Conservation (phyloP, 345 rosid species). For the Lenwebbia sp. region DNA sequence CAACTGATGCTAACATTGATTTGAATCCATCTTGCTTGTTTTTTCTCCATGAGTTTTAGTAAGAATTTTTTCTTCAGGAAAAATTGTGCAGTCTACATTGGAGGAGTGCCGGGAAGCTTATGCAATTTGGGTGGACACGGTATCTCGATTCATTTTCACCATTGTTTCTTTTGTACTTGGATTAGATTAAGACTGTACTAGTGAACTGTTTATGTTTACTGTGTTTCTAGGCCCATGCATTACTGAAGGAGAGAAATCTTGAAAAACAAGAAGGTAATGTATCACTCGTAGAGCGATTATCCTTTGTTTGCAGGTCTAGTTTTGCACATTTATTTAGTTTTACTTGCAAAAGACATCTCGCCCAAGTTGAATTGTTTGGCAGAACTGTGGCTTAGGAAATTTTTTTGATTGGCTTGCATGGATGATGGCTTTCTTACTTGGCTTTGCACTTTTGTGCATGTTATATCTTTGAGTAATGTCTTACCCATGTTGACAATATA, state of each 20-base stretch:
- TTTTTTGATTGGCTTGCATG: background rate
- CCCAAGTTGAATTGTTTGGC: background rate
- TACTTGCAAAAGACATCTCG: background rate
- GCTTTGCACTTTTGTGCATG: background rate
- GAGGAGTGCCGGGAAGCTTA: slow-evolving; percentile 85
- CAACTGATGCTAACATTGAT: background rate
- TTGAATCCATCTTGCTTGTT: background rate
- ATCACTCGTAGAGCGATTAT: background rate
- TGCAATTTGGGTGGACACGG: slow-evolving; percentile 69
- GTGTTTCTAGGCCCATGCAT: slow-evolving; percentile 56
- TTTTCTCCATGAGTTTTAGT: background rate
- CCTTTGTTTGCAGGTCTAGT: background rate
- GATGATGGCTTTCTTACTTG: background rate
- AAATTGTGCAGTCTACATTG: slow-evolving; percentile 82
- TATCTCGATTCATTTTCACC: background rate
- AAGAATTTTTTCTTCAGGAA: slow-evolving; percentile 26
- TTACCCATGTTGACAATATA: background rate
- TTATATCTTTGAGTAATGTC: background rate
- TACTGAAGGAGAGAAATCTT: slow-evolving; percentile 59
- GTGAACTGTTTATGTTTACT: background rate
- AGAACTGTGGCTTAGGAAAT: background rate
- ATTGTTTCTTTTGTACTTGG: background rate
- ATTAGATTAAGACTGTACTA: background rate
- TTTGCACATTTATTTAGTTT: background rate
- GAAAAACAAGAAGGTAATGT: slow-evolving; percentile 44